These are phyloP conservation scores for Aspergillus udagawae DNA, from an alignment of 2,329 filamentous ascomycete genomes.

Conservation along the genomic window DNA sequence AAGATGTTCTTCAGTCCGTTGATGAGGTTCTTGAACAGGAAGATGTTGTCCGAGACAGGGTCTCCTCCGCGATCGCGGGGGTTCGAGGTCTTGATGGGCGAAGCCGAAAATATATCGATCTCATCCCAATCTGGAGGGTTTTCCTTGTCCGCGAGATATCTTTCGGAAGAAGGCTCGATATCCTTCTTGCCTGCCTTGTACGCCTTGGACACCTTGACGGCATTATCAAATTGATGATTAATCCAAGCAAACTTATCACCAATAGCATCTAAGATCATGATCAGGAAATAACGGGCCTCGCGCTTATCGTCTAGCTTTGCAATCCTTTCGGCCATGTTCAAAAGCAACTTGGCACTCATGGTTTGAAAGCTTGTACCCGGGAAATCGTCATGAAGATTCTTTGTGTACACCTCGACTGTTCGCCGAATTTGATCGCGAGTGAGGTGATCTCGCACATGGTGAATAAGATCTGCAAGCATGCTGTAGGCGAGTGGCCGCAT, in stretches of 20 bases:
- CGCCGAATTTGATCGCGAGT: slow-evolving; percentile 86
- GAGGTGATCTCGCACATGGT: slow-evolving; percentile 89
- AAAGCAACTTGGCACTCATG: slow-evolving; percentile 93
- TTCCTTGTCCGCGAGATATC: slow-evolving; percentile 79
- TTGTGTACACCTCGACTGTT: slow-evolving; percentile 95
- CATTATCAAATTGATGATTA: slow-evolving; percentile 94
- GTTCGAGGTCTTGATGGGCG: slow-evolving; percentile 93
- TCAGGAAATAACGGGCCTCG: slow-evolving; percentile 89
- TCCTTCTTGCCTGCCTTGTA: slow-evolving; percentile 73
- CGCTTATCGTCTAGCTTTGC: slow-evolving; percentile 89
- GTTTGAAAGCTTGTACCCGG: slow-evolving; percentile 98
- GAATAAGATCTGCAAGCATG: slow-evolving; percentile 96
- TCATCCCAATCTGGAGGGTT: slow-evolving; percentile 91
- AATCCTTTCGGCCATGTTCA: slow-evolving; percentile 99
- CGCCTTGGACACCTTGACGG: slow-evolving; percentile 86
- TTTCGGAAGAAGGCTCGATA: slow-evolving; percentile 63
- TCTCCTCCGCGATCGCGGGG: slow-evolving; percentile 83
- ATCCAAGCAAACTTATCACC: slow-evolving; percentile 97
- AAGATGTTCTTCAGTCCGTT: slow-evolving; percentile 96
- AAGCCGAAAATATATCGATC: slow-evolving; percentile 93
- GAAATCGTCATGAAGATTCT: slow-evolving; percentile 90
- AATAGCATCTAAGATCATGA: slow-evolving; percentile 97
- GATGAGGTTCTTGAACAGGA: slow-evolving; percentile 93
- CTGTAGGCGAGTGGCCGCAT: slow-evolving; percentile 95
- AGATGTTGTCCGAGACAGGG: slow-evolving; percentile 94